Evolutionary conservation across 2,329 filamentous ascomycete genomes (phyloP), one percentile per base, ranked within the genome.

Genomic region (Grosmannia huntii): DNA sequence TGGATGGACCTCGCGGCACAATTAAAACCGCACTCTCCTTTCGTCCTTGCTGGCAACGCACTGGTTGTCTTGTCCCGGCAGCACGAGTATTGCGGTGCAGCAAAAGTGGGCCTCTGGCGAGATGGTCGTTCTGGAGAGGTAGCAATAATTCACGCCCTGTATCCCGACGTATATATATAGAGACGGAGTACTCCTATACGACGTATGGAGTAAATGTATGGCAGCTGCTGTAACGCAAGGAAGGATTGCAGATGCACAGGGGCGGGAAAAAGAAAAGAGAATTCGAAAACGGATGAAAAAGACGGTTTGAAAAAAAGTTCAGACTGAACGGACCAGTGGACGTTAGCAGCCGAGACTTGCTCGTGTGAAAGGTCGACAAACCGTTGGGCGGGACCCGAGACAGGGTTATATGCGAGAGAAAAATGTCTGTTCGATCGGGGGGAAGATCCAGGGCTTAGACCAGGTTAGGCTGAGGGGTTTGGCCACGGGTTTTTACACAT

Each of bases 401-500:
- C 41, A 56, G 54, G 54, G 44, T 56, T 33, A 25, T 49, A 48
- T 48, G 36, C 21, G 38, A 49, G 28, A 25, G 28, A 49, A 27
- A 27, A 41, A 16, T 11, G 54, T 31, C 36, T 48, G 38, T 48
- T 55, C 53, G 53, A 55, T 55, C 53, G 38, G 25, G 36, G 36
- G 53, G 53, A 19, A 41, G 53, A 55, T 55, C 53, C 53, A 55
- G 53, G 53, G 53, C 53, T 55, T 55, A 55, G 38, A 23, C 51
- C 16, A 25, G 14, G 51, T 38, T 53, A 12, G 31, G 31, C n/a
- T 23, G n/a, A 21, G 51, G 51, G 36, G 12, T 28, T 28, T 19
- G 48, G 12, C 12, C 48, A 25, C 23, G 14, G 48, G 11, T 50
- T 50, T 41, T 54, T 19, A 25, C 23, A 25, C 11, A 7, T 50